Evolutionary conservation across 306 rosid species (phyloP), one percentile per base, ranked within the genome.

Genomic region (Acacia crassicarpa): DNA sequence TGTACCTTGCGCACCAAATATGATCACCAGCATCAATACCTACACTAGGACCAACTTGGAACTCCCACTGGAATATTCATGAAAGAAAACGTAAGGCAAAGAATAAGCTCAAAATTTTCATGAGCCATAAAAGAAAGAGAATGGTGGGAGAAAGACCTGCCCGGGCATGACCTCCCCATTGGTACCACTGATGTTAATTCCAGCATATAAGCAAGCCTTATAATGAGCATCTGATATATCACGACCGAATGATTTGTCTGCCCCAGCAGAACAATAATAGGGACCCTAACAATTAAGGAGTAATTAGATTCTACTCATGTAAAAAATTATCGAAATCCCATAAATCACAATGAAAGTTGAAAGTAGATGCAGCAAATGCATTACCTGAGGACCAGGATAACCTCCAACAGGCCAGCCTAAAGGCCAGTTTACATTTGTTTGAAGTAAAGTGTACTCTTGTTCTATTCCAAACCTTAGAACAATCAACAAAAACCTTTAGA

Each of bases 141-240:
- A 59, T 15, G 41, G 32, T 62, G 41, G 78, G 82, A 83, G 43
- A 54, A 83, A 68, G 83, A 96, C 99, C 98, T 96, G 99, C 73
- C 99, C 99, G 59, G 99, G 99, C 99, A 96, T 96, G 67, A 96
- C 99, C 87, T 96, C 99, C 74, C 99, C 99, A 58, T 96, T 96
- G 89, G 99, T 96, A 16, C 99, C 99, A 84, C 98, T 89, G 43
- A 96, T 90, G 87, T 96, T 92, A 70, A 96, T 94, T 83, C 99
- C 99, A 53, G 99, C 99, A 85, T 90, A 93, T 66, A 96, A 83
- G 81, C 99, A 96, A 85, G 99, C 99, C 91, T 96, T 96, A 88
- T 96, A 96, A 86, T 96, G 99, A 80, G 99, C 97, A 87, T 96
- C 99, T 67, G 99, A 92, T 78, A 96, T 94, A 84, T 96, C 99